Evolutionary conservation across 2,329 filamentous ascomycete genomes (phyloP), one percentile per base, ranked within the genome.

Genomic region (Trichoderma atrobrunneum): DNA sequence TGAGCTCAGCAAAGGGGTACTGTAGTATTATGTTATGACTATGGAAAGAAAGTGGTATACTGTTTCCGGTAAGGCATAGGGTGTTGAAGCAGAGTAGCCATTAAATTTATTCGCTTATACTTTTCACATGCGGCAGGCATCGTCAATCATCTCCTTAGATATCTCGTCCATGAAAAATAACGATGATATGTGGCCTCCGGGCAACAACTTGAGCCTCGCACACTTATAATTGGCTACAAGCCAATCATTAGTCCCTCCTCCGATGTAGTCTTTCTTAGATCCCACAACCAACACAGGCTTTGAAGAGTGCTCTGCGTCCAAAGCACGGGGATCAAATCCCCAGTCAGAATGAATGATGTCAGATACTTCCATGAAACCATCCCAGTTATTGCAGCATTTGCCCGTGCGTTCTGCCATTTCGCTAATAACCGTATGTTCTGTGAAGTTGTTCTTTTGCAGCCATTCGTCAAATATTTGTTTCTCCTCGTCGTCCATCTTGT

Each of bases 311-410:
- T 74, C 65, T 2, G 72, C 67, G 28, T 76, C 75, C 1, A 77
- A 61, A 24, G 54, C 51, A 2, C 57, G 48, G 3, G 75, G 74
- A 7, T 74, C 70, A 51, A 76, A 76, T 3, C 76, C 76, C 76
- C 76, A 77, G 34, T 77, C 75, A 1, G 74, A 74, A 68, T 76
- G 74, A 24, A 78, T 71, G 4, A 59, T 28, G 57, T 76, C 76
- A 1, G 74, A 72, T 39, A 76, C 75, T 26, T 78, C 75, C 63
- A 76, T 73, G 30, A 77, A 78, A 7, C 76, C 76, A 30, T 76
- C 75, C 75, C 76, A 78, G n/a, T 74, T 73, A 12, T 70, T 24
- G 32, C 62, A 73, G 24, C 66, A 74, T 59, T 36, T 65, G 24
- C 76, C 64, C 0, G 73, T 60, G 7, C 72, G 61, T 1, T n/a